phyloP scores from a whole-genome alignment of 1,139 yeast species.

The Debaryomycetaceae sp. region DNA sequence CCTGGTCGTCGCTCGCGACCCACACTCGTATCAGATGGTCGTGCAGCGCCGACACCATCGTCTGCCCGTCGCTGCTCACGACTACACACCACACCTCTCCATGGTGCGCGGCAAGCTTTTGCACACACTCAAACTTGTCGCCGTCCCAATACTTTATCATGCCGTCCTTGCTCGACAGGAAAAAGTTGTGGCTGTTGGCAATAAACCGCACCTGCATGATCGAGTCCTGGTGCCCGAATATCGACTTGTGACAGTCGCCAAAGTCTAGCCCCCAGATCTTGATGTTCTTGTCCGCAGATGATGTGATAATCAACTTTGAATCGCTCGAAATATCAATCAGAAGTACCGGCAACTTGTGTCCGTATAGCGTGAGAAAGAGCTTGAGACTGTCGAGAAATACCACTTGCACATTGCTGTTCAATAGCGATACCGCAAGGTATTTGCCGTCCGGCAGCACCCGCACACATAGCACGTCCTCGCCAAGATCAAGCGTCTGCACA shows the following conservation, averaged over 20 bases:
- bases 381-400: conserved; percentile 80
- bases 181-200: conserved; percentile 78
- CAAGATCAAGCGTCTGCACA: conserved; percentile 69
- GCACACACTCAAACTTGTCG: conserved; percentile 88
- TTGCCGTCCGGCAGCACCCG: conserved; percentile 75
- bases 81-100: conserved; percentile 90
- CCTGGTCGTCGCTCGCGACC: conserved; percentile 89
- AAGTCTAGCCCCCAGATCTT: conserved; percentile 98
- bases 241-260: conserved; percentile 96
- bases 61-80: conserved; percentile 59
- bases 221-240: conserved; percentile 94
- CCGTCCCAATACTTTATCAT: conserved; percentile 96
- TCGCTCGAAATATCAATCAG: conserved; percentile 85
- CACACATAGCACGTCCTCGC: conserved; percentile 76
- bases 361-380: conserved; percentile 79
- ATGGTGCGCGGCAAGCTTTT: conserved; percentile 79
- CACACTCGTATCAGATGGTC: conserved; percentile 88
- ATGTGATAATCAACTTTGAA: conserved; percentile 75
- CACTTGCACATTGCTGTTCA: conserved; percentile 90
- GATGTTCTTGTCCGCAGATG: conserved; percentile 94
- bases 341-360: conserved; percentile 89
- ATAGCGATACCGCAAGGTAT: conserved; percentile 69
- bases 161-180: conserved; percentile 86
- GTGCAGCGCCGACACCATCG: conserved; percentile 80
- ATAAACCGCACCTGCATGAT: conserved; percentile 81